Conservation (phyloP, 106 monocot species). For the Phalaenopsis aphrodite region DNA sequence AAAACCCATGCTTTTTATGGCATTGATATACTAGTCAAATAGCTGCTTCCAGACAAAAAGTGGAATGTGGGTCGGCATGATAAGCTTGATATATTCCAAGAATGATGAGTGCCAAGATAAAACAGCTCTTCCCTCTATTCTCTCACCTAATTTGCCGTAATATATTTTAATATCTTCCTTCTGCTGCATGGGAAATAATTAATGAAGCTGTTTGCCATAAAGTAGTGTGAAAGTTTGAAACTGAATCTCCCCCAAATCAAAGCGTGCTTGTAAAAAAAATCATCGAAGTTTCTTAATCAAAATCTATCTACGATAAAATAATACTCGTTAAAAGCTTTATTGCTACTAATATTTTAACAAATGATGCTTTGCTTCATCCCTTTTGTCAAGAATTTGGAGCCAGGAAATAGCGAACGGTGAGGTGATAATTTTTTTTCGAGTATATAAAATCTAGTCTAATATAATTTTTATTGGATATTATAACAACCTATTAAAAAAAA, state of each 20-base stretch:
- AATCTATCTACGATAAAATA: background rate
- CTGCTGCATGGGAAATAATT: background rate
- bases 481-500: no score
- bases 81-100: constrained; percentile 33
- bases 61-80: constrained; percentile 27
- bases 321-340: background rate
- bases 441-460: no score
- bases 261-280: constrained; percentile 1
- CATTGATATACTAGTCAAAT: constrained; percentile 5
- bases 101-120: constrained; percentile 39
- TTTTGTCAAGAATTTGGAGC: no score
- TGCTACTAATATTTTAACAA: no score
- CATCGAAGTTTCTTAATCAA: constrained; percentile 2
- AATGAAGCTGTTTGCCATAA: background rate
- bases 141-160: background rate
- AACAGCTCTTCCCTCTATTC: background rate
- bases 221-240: background rate
- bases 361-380: no score
- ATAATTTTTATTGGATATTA: no score
- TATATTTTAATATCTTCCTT: constrained; percentile 1
- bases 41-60: constrained; percentile 38
- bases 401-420: no score
- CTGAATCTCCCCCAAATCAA: background rate
- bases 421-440: no score
- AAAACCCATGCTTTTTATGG: constrained; percentile 27